Evolutionary conservation across 2,329 filamentous ascomycete species (phyloP).

Genomic region (Ploettnerulaceae sp.): DNA sequence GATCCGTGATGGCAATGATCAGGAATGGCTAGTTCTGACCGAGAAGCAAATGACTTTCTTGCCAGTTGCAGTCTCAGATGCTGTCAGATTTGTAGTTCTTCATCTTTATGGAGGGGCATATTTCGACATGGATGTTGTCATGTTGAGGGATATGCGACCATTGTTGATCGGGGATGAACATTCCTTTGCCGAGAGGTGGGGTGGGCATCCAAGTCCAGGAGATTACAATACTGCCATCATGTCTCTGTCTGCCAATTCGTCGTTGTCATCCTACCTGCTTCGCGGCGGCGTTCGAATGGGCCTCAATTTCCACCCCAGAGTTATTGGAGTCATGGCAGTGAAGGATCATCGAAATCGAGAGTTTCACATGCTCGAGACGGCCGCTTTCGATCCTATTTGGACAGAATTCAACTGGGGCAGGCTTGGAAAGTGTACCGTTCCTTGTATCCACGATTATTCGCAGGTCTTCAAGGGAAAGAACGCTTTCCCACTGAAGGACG

Average conservation of each 20-base stretch:
- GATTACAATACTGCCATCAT: slow-evolving; percentile 55
- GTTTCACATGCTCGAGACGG: slow-evolving; percentile 53
- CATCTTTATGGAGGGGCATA: slow-evolving; percentile 50
- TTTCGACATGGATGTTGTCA: slow-evolving; percentile 52
- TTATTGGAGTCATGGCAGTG: slow-evolving; percentile 52
- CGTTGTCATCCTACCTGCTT: slow-evolving; percentile 49
- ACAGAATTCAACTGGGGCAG: slow-evolving; percentile 51
- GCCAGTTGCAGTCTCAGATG: slow-evolving; percentile 53
- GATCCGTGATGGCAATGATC: slow-evolving; percentile 43
- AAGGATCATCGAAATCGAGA: slow-evolving; percentile 50
- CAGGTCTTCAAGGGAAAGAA: slow-evolving; percentile 46
- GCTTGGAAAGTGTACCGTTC: slow-evolving; percentile 48
- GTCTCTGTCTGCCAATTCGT: slow-evolving; percentile 51
- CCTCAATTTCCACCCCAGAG: slow-evolving; percentile 51
- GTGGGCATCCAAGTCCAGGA: slow-evolving; percentile 45
- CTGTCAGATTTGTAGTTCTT: slow-evolving; percentile 49
- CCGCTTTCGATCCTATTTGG: slow-evolving; percentile 53
- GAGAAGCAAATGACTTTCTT: slow-evolving; percentile 53
- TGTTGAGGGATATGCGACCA: slow-evolving; percentile 51
- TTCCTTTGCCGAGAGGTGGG: slow-evolving; percentile 52
- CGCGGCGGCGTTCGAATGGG: slow-evolving; percentile 53
- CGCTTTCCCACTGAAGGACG: slow-evolving; percentile 41
- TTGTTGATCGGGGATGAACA: slow-evolving; percentile 45
- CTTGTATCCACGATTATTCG: slow-evolving; percentile 49
- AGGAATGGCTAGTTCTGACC: slow-evolving; percentile 49